Evolutionary conservation across 495 filamentous ascomycete genomes (phyloP).

Genomic region (Parmelia sp.): DNA sequence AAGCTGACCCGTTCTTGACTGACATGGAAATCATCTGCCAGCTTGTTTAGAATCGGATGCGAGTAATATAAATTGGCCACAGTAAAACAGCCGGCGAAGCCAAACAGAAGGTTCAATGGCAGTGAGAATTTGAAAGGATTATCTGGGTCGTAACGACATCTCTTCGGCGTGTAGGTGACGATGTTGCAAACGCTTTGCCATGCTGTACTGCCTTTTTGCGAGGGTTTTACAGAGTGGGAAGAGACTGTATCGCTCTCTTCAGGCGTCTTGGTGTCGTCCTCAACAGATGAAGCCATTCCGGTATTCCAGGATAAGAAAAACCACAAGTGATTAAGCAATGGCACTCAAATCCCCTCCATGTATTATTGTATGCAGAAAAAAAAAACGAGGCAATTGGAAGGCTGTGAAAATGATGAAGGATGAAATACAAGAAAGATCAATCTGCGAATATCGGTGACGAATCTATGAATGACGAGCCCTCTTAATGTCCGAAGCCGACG

Average conservation of each 20-base stretch:
- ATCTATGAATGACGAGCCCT: not conserved
- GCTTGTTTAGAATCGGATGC: slow-evolving; percentile 59
- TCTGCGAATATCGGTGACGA: not conserved
- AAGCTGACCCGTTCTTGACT: slow-evolving; percentile 50
- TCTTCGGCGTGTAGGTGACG: slow-evolving; percentile 44
- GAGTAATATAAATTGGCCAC: slow-evolving; percentile 70
- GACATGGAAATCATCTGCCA: slow-evolving; percentile 57
- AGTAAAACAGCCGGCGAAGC: slow-evolving; percentile 46
- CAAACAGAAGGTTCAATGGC: slow-evolving; percentile 55
- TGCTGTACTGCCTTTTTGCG: not conserved
- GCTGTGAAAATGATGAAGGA: not conserved
- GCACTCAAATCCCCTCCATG: too few species aligned
- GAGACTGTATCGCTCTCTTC: not conserved
- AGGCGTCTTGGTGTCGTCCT: not conserved
- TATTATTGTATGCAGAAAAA: too few species aligned
- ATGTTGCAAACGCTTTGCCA: not conserved
- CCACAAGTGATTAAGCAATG: not conserved
- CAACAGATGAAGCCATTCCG: not conserved
- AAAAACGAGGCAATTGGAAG: too few species aligned
- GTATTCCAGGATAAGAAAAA: not conserved
- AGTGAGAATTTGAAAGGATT: slow-evolving; percentile 53
- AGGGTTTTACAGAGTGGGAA: not conserved
- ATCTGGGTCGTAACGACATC: slow-evolving; percentile 52
- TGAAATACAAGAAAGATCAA: not conserved
- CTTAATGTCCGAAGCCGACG: not conserved